Percentiles rank a stretch among this genome's conserved stretches.
These are phyloP conservation scores for Phylloporus sp. DNA, from an alignment of 768 basidiomycete genomes.

Conservation along the genomic window DNA sequence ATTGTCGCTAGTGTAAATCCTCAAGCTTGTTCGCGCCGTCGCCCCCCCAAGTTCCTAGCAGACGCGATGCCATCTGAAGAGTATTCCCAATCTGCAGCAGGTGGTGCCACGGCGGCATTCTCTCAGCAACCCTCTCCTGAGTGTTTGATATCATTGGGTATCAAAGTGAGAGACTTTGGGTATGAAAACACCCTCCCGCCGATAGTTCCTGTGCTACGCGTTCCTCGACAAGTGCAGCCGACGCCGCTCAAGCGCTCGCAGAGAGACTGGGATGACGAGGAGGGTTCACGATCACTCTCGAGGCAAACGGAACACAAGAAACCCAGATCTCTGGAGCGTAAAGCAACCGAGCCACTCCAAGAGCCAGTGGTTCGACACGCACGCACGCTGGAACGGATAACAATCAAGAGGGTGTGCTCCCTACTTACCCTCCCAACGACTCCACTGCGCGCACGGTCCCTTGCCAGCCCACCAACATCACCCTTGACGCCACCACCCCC, in stretches of 20 bases:
- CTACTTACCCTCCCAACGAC: slow-evolving; percentile 8
- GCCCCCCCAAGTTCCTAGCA: slow-evolving; percentile 17
- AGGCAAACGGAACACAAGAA: slow-evolving; percentile 17
- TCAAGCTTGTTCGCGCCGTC: slow-evolving; percentile 31
- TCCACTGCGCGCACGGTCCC: slow-evolving; percentile 5
- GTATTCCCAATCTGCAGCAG: slow-evolving; percentile 17
- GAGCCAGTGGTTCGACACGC: slow-evolving; percentile 13
- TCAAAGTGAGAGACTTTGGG: slow-evolving; percentile 57
- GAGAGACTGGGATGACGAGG: slow-evolving; percentile 31
- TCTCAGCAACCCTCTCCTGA: slow-evolving; percentile 36
- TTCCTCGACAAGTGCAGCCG: slow-evolving; percentile 47
- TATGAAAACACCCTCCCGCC: slow-evolving; percentile 65
- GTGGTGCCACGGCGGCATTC: background rate
- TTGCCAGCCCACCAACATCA: slow-evolving; percentile 23
- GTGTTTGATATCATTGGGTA: slow-evolving; percentile 28
- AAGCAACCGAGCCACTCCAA: slow-evolving; percentile 33
- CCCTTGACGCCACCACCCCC: slow-evolving; percentile 28
- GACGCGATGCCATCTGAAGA: slow-evolving; percentile 5
- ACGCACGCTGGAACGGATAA: slow-evolving; percentile 19
- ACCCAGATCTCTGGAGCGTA: slow-evolving; percentile 27
- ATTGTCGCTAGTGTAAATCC: slow-evolving; percentile 23
- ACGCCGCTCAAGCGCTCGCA: slow-evolving; percentile 36
- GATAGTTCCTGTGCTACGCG: slow-evolving; percentile 45
- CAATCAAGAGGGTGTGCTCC: slow-evolving; percentile 13
- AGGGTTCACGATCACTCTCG: slow-evolving; percentile 14